Conservation (phyloP, 768 basidiomycete species). For the Mrakia frigida region DNA sequence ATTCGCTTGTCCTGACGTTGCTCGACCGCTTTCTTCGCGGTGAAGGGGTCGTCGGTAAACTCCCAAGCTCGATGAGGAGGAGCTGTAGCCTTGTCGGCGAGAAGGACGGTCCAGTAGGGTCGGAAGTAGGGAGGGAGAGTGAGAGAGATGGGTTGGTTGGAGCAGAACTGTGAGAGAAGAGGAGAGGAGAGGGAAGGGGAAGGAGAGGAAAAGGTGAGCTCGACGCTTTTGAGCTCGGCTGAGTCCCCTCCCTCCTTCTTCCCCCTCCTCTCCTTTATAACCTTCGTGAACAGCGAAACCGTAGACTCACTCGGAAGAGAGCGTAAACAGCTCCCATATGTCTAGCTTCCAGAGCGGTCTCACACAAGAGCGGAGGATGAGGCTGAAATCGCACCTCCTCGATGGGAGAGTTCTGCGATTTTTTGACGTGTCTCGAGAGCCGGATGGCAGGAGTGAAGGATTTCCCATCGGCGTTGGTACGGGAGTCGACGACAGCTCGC, state of each 20-base stretch:
- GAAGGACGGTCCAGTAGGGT: constrained; percentile 79
- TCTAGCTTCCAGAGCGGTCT: constrained; percentile 71
- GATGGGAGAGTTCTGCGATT: constrained; percentile 54
- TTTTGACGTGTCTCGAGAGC: constrained; percentile 64
- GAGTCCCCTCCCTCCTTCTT: constrained; percentile 30
- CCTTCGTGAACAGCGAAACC: constrained; percentile 31
- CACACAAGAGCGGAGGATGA: constrained; percentile 61
- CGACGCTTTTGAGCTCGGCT: constrained; percentile 11
- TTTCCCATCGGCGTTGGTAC: constrained; percentile 12
- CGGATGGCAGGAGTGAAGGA: constrained; percentile 59
- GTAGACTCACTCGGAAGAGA: constrained; percentile 64
- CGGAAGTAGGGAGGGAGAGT: constrained; percentile 76
- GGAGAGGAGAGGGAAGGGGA: constrained; percentile 36
- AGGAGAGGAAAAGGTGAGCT: not conserved
- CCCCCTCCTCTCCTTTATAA: not conserved
- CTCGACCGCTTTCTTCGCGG: constrained; percentile 62
- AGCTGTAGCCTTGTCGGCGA: constrained; percentile 60
- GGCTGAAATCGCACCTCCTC: constrained; percentile 70
- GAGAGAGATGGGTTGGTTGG: constrained; percentile 42
- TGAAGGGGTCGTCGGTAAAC: constrained; percentile 82
- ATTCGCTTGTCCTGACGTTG: constrained; percentile 58
- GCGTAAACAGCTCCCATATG: constrained; percentile 89
- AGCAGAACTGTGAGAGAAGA: constrained; percentile 37
- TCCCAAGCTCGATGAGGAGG: constrained; percentile 75
- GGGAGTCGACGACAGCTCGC: constrained; percentile 6